These are phyloP conservation scores for Exophiala mesophila DNA, from an alignment of 2,329 filamentous ascomycete species.

Conservation along the genomic window DNA sequence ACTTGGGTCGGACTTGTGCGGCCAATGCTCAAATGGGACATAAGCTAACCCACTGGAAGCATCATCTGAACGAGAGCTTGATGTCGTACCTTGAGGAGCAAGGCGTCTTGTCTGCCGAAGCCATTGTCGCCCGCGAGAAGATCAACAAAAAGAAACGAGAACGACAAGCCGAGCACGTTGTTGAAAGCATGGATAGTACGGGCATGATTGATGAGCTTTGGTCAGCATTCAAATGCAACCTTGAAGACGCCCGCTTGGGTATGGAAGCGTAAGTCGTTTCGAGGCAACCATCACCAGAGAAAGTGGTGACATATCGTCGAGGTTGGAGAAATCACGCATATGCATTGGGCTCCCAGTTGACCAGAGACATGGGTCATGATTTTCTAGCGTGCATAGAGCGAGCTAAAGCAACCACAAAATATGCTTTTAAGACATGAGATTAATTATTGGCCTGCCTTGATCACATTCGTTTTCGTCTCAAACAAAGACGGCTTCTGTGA, in stretches of 20 bases:
- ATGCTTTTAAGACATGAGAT: neutral
- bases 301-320: no score
- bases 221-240: conserved; percentile 58
- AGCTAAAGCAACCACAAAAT: neutral
- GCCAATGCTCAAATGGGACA: conserved; percentile 66
- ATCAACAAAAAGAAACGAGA: conserved; percentile 57
- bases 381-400: neutral
- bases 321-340: no score
- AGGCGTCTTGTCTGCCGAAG: conserved; percentile 53
- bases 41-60: conserved; percentile 69
- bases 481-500: no score
- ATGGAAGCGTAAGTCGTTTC: no score
- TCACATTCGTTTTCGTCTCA: no score
- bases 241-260: conserved; percentile 54
- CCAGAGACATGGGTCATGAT: no score
- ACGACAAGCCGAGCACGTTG: conserved; percentile 58
- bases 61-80: conserved; percentile 67
- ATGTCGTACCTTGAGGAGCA: conserved; percentile 55
- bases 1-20: conserved; percentile 55
- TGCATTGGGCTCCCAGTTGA: no score
- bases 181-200: conserved; percentile 58
- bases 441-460: no score
- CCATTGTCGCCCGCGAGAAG: conserved; percentile 57
- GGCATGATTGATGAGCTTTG: conserved; percentile 60
- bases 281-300: no score